Percentiles rank a stretch among this genome's conserved stretches.
Evolutionary conservation across 192 early-diverging fungal genomes (phyloP).

Genomic region (Obelidium mucronatum): DNA sequence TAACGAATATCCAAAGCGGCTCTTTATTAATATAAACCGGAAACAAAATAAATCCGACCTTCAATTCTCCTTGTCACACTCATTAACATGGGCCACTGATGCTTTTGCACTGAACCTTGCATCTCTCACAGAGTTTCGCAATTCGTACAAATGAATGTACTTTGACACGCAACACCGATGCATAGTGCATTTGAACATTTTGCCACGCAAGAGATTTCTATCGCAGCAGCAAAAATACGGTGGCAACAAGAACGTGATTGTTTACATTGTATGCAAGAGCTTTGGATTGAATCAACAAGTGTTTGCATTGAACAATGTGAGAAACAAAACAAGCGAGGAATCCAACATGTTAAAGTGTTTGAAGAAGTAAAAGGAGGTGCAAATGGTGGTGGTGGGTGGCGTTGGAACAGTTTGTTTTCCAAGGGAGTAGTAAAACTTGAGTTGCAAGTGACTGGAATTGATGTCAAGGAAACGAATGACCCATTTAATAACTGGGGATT

Average conservation of each 20-base stretch:
- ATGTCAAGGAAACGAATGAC: slow-evolving; percentile 65
- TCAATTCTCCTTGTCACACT: no score
- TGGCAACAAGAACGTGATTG: slow-evolving; percentile 35
- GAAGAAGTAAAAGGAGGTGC: slow-evolving; percentile 40
- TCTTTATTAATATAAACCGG: no score
- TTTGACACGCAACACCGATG: slow-evolving; percentile 77
- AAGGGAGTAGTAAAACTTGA: slow-evolving; percentile 44
- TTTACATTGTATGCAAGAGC: slow-evolving; percentile 77
- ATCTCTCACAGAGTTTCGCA: no score
- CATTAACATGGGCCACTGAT: no score
- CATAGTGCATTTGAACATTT: slow-evolving; percentile 72
- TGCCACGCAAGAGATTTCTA: slow-evolving; percentile 41
- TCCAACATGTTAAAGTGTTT: slow-evolving; percentile 63
- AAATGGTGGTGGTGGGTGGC: not conserved
- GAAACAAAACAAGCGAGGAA: slow-evolving; percentile 76
- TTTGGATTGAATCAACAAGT: slow-evolving; percentile 77
- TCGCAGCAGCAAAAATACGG: no score
- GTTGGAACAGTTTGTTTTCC: no score
- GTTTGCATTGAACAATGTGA: slow-evolving; percentile 75
- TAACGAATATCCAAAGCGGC: no score
- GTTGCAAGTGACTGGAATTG: slow-evolving; percentile 79
- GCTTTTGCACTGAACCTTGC: no score
- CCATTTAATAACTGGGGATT: slow-evolving; percentile 73
- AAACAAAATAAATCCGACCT: no score
- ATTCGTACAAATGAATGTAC: no score